Percentiles rank a stretch among this genome's conserved stretches.
These are phyloP conservation scores for Colletotrichum tropicale DNA, from an alignment of 2,329 filamentous ascomycete species.

Conservation along the genomic window DNA sequence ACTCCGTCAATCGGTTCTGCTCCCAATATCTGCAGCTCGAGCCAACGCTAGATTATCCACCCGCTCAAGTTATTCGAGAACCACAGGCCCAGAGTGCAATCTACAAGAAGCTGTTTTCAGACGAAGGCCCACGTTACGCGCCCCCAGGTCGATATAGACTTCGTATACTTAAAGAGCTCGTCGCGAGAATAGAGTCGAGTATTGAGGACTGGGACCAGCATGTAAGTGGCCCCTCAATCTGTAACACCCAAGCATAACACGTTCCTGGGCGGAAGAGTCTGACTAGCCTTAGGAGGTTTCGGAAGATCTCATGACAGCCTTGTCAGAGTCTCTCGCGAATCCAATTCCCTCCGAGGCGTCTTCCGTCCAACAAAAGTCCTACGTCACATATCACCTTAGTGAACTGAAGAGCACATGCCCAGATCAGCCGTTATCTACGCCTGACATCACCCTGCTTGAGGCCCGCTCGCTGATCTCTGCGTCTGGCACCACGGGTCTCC, in stretches of 20 bases:
- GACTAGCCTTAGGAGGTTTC: conserved; percentile 71
- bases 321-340: conserved; percentile 68
- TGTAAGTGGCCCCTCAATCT: conserved; percentile 61
- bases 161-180: conserved; percentile 74
- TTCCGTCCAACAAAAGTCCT: conserved; percentile 73
- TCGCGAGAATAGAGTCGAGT: conserved; percentile 71
- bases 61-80: conserved; percentile 59
- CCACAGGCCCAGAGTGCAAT: conserved; percentile 69
- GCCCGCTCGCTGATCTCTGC: conserved; percentile 72
- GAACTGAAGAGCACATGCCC: conserved; percentile 23
- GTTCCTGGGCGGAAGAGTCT: background rate
- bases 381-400: conserved; percentile 72
- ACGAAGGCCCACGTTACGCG: conserved; percentile 55
- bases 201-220: conserved; percentile 85
- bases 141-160: conserved; percentile 74
- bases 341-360: conserved; percentile 67
- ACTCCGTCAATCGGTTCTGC: conserved; percentile 57
- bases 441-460: conserved; percentile 68
- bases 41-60: conserved; percentile 66
- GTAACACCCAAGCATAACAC: background rate
- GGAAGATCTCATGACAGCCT: conserved; percentile 74
- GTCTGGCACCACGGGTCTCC: conserved; percentile 74
- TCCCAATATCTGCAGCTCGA: conserved; percentile 83
- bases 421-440: background rate
- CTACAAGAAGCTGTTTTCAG: conserved; percentile 70